These are phyloP conservation scores for Apiospora sp. DNA, from an alignment of 2,329 filamentous ascomycete genomes.

Conservation along the genomic window DNA sequence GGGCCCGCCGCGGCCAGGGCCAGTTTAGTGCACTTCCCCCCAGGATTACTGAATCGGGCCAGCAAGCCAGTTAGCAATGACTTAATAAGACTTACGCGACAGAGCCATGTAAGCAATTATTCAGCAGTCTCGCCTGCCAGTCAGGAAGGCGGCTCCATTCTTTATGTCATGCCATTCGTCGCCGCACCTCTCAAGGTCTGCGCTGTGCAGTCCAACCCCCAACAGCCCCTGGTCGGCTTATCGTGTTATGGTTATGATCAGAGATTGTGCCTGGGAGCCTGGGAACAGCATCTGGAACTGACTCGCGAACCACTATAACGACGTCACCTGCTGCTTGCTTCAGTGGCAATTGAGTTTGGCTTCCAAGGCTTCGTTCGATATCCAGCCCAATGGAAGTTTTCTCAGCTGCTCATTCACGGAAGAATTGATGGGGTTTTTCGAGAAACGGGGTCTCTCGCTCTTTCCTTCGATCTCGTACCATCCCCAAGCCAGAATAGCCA, in stretches of 20 bases:
- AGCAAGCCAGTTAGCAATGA: background rate
- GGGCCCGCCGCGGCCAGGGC: background rate
- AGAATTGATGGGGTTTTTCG: background rate
- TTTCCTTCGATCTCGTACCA: background rate
- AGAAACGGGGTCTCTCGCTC: background rate
- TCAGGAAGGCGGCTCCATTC: background rate
- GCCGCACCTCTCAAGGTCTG: background rate
- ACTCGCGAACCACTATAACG: background rate
- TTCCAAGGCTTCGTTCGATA: background rate
- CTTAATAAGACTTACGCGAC: constrained; percentile 8
- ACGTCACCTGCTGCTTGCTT: background rate
- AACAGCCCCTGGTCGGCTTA: background rate
- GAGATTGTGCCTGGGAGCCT: background rate
- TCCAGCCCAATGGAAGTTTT: background rate
- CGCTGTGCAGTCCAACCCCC: background rate
- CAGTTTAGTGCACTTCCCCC: background rate
- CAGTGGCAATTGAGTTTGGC: background rate
- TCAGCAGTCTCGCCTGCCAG: background rate
- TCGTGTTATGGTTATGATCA: background rate
- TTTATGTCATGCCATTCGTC: constrained; percentile 18
- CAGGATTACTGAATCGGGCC: background rate
- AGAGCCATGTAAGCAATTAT: constrained; percentile 14
- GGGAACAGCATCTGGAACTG: background rate
- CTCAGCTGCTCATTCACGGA: background rate
- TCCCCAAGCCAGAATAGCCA: background rate